phyloP scores from a whole-genome alignment of 2,329 filamentous ascomycete species.

The Fusarium sp. region DNA sequence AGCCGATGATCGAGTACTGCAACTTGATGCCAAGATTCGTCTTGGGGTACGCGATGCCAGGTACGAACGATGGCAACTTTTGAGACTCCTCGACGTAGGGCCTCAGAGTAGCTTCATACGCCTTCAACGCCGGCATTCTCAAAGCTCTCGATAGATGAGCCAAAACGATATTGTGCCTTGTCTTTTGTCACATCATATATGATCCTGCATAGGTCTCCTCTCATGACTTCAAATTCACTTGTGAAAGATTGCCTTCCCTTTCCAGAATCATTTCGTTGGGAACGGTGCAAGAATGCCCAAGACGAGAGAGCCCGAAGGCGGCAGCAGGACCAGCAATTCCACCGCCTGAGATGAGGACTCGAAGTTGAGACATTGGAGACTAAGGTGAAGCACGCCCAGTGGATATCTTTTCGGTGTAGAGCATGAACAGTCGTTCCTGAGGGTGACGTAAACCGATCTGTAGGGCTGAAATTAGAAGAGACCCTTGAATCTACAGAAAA shows the following conservation, averaged over 20 bases:
- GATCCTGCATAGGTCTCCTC: slow-evolving; percentile 64
- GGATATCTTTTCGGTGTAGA: background rate
- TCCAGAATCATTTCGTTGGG: slow-evolving; percentile 53
- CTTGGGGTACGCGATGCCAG: slow-evolving; percentile 43
- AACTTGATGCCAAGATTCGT: slow-evolving; percentile 45
- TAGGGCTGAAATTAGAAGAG: background rate
- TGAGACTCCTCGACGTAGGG: slow-evolving; percentile 56
- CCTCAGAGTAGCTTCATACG: slow-evolving; percentile 55
- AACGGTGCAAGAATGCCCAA: slow-evolving; percentile 55
- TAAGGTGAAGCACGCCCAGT: background rate
- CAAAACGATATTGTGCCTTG: slow-evolving; percentile 25
- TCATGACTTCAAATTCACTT: slow-evolving; percentile 69
- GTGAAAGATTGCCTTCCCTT: slow-evolving; percentile 59
- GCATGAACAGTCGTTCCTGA: background rate
- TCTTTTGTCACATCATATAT: slow-evolving; percentile 56
- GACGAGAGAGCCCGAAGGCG: slow-evolving; percentile 55
- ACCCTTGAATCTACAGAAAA: background rate
- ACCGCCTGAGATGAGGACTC: slow-evolving; percentile 61
- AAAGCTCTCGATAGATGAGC: slow-evolving; percentile 23
- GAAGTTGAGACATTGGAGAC: slow-evolving; percentile 45
- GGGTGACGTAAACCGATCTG: background rate
- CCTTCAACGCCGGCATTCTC: slow-evolving; percentile 40
- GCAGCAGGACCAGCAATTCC: slow-evolving; percentile 59
- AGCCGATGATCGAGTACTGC: slow-evolving; percentile 26
- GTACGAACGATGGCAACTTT: slow-evolving; percentile 46